These are phyloP conservation scores for Claviceps cyperi DNA, from an alignment of 2,329 filamentous ascomycete genomes.

Conservation along the genomic window DNA sequence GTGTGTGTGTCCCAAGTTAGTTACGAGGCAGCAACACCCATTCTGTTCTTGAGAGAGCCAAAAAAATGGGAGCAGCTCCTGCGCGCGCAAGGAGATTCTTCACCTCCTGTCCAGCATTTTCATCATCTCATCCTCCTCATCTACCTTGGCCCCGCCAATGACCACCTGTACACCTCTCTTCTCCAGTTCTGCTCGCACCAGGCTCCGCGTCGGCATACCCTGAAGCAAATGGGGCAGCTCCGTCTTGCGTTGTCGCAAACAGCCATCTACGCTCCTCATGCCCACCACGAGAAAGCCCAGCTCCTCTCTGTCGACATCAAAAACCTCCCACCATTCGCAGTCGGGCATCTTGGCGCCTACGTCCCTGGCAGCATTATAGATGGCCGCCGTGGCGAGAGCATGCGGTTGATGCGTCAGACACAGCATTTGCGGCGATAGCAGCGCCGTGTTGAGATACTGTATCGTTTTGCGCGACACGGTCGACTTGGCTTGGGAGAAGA, in stretches of 20 bases:
- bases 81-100: background rate
- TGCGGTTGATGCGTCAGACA: constrained; percentile 88
- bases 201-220: constrained; percentile 42
- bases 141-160: constrained; percentile 16
- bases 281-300: constrained; percentile 83
- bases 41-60: background rate
- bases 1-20: no score
- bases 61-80: background rate
- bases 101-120: constrained; percentile 21
- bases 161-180: constrained; percentile 28
- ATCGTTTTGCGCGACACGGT: constrained; percentile 51
- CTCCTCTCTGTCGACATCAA: constrained; percentile 89
- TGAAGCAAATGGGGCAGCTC: constrained; percentile 33
- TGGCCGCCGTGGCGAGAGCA: constrained; percentile 69
- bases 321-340: constrained; percentile 93
- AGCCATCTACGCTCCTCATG: constrained; percentile 64
- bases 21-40: background rate
- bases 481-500: constrained; percentile 31
- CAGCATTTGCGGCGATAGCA: constrained; percentile 76
- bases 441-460: constrained; percentile 69
- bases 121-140: constrained; percentile 32
- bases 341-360: constrained; percentile 63
- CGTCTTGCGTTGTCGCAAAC: constrained; percentile 44
- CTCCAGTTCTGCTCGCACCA: constrained; percentile 45
- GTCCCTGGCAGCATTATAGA: constrained; percentile 80